These are phyloP conservation scores for Chaetomiaceae sp. DNA, from an alignment of 2,329 filamentous ascomycete species.

Conservation along the genomic window DNA sequence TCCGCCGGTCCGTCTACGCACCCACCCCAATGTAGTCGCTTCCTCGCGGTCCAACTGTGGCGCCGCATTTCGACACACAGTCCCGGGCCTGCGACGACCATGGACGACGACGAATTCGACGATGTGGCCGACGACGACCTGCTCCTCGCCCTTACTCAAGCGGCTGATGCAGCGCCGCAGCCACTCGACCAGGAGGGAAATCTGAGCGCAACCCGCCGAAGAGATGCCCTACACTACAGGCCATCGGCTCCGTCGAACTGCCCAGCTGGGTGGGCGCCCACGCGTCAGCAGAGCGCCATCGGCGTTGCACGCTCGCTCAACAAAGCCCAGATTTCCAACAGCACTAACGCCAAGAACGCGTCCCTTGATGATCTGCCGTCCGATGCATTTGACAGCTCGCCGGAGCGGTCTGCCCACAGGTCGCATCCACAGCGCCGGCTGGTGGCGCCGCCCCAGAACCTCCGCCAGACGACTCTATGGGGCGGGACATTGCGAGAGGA, in stretches of 20 bases:
- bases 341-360: constrained; percentile 8
- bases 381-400: constrained; percentile 63
- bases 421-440: constrained; percentile 17
- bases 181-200: background rate
- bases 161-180: constrained; percentile 9
- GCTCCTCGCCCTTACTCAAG: constrained; percentile 44
- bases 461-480: constrained; percentile 51
- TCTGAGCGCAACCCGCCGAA: background rate
- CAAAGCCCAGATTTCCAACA: background rate
- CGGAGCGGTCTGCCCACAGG: constrained; percentile 29
- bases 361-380: constrained; percentile 53
- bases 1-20: too few relatives aligned
- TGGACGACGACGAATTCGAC: constrained; percentile 58
- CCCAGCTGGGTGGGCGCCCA: background rate
- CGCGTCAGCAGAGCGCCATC: background rate
- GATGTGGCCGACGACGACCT: constrained; percentile 61
- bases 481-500: constrained; percentile 35
- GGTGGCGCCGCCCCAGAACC: constrained; percentile 26
- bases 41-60: too few relatives aligned
- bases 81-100: constrained; percentile 20
- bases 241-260: background rate
- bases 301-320: background rate
- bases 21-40: too few relatives aligned
- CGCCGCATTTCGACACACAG: too few relatives aligned
- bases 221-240: background rate